Evolutionary conservation across 164 flowering plant species (phyloP), one percentile per base, ranked within the genome.

Genomic region (Hamamelis virginiana): DNA sequence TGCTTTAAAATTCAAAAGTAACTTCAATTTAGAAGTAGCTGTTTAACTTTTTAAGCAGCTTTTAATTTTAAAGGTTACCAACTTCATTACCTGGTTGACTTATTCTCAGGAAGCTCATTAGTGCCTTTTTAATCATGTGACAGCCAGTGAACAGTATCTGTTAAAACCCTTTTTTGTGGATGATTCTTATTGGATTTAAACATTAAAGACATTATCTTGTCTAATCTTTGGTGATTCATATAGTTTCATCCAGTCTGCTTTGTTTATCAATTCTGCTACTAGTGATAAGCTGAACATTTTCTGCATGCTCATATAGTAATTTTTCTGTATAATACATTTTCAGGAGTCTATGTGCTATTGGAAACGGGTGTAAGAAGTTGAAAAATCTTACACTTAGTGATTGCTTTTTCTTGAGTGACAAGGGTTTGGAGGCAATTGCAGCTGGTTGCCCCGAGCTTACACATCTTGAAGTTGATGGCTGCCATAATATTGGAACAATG

Each of bases 401-500:
- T 72, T 94, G 98, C 79, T 80, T 81, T 81, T 85, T 88, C 73
- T 77, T 92, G 73, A 91, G 88, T 64, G 94, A 89, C 76, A 85
- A 79, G 74, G 85, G 94, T 72, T 84, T 94, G 74, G 90, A 88
- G 73, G 86, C 92, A 66, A 80, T 94, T 77, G 94, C 97, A 25
- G 55, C 68, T 67, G 97, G 97, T 69, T 94, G 97, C 81, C 57
- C 82, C 27, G 89, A 82, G 66, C 95, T 94, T 50, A 85, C 87
- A 16, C 90, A 85, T 83, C 91, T 94, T 74, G 97, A 94, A 84
- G 85, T 94, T 38, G 91, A 89, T 83, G 95, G 97, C 56, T 91
- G 98, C 80, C 97, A 89, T 75, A 84, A 87, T 66, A 85, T 94
- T 77, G 97, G 96, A 67, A 85, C 97, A 64, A 19, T 67, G 66